Conservation (phyloP, 768 basidiomycete genomes). For the Crassisporium funariophilum region DNA sequence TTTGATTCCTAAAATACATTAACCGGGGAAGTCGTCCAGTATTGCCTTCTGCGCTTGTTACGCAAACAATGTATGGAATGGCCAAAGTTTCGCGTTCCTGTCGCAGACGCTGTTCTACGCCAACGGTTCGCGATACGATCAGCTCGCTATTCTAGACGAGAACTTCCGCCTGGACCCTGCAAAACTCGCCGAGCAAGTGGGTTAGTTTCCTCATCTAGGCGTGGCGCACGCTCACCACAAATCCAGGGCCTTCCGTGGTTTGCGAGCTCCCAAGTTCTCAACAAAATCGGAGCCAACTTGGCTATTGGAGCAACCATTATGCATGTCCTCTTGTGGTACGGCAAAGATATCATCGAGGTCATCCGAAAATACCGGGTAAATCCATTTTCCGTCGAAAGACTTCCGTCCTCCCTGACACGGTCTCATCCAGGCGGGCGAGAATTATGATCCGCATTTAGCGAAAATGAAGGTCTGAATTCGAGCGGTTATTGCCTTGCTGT, state of each 20-base stretch:
- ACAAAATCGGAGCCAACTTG: constrained; percentile 38
- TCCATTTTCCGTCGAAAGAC: background rate
- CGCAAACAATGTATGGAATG: constrained; percentile 55
- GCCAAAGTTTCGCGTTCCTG: constrained; percentile 61
- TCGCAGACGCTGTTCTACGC: constrained; percentile 53
- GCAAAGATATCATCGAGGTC: constrained; percentile 45
- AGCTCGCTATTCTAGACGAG: constrained; percentile 52
- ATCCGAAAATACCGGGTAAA: constrained; percentile 44
- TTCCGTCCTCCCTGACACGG: no score
- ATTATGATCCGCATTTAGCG: constrained; percentile 54
- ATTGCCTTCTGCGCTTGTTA: constrained; percentile 47
- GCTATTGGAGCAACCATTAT: constrained; percentile 50
- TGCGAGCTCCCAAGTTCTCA: constrained; percentile 44
- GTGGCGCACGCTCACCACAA: background rate
- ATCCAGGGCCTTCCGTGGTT: constrained; percentile 46
- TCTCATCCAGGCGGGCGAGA: constrained; percentile 37
- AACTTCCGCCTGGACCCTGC: constrained; percentile 50
- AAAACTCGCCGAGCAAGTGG: constrained; percentile 47
- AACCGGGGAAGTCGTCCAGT: constrained; percentile 18
- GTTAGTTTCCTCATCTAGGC: constrained; percentile 13
- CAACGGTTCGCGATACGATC: constrained; percentile 55
- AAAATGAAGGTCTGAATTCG: constrained; percentile 51
- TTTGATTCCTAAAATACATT: constrained; percentile 2
- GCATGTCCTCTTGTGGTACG: constrained; percentile 57
- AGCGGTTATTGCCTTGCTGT: background rate